These are phyloP conservation scores for Gigaspora rosea DNA, from an alignment of 192 early-diverging fungal genomes.

Conservation along the genomic window DNA sequence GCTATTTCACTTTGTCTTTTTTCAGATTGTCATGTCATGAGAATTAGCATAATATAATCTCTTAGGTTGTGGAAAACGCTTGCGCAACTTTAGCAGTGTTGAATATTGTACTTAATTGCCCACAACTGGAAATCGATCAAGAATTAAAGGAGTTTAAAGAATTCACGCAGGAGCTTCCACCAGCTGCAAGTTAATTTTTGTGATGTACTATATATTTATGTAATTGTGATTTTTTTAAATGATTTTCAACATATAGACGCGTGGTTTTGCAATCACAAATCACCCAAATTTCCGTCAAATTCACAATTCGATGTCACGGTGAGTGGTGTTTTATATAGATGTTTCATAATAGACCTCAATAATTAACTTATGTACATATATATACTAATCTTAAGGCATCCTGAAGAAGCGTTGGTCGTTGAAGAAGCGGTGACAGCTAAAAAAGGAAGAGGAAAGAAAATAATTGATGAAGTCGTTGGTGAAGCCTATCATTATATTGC, in stretches of 20 bases:
- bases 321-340: not conserved
- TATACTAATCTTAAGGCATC: not conserved
- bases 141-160: constrained; percentile 58
- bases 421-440: not conserved
- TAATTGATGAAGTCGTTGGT: not conserved
- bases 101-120: constrained; percentile 61
- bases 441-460: not conserved
- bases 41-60: not conserved
- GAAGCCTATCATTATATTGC: constrained; percentile 21
- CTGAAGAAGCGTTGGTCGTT: constrained; percentile 4
- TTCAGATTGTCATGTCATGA: not conserved
- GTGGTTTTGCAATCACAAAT: constrained; percentile 62
- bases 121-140: constrained; percentile 56
- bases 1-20: not conserved
- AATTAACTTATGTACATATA: not conserved
- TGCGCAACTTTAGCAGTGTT: constrained; percentile 74
- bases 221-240: not conserved
- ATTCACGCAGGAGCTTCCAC: constrained; percentile 59
- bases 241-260: constrained; percentile 34
- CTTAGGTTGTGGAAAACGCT: constrained; percentile 64
- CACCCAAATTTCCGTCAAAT: constrained; percentile 56
- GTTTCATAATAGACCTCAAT: not conserved
- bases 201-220: not conserved
- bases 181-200: constrained; percentile 41
- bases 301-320: constrained; percentile 60